Evolutionary conservation across 2,329 filamentous ascomycete species (phyloP), one percentile per base, ranked within the genome.

Genomic region (Fusarium sp.): DNA sequence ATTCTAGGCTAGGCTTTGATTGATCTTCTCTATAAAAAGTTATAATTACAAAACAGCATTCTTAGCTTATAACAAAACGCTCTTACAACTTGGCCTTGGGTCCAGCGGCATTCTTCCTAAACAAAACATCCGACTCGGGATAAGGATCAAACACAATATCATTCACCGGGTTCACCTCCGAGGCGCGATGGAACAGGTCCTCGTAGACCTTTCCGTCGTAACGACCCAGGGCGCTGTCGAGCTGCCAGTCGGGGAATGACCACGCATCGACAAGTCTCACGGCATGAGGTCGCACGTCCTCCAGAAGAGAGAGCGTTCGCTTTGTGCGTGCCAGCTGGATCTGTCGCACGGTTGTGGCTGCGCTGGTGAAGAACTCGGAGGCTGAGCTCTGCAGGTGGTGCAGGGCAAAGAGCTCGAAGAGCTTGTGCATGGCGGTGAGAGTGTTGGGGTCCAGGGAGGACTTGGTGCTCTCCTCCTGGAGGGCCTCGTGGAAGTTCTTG

Each of bases 351-450:
- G 89, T 92, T 25, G 90, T 87, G 3, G 91, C 91, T 22, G 85
- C 83, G 1, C 85, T 89, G 10, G 87, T 86, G 81, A 91, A 93
- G 83, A 93, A 93, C 71, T 93, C 91, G 22, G 85, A 85, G 0
- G 88, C 87, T 73, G 93, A 89, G 52, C 84, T 83, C 78, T 92
- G 89, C 11, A 94, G 65, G 57, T 82, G 72, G 74, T 83, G 83
- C 82, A 90, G 82, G 80, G 87, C 77, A 86, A 93, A 90, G 86
- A 96, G 90, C 90, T 93, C 86, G 87, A 93, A 91, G 86, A 96
- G 82, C 90, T 88, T 88, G 79, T 88, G 86, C 71, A 93, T 79
- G 11, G 92, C 50, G 1, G 78, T 77, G 15, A 85, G 79, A 0
- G 89, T 91, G 56, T 84, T 82, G 0, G 82, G 73, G 73, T 90